These are phyloP conservation scores for Allium cepa DNA, from an alignment of 106 monocot species.

Conservation along the genomic window DNA sequence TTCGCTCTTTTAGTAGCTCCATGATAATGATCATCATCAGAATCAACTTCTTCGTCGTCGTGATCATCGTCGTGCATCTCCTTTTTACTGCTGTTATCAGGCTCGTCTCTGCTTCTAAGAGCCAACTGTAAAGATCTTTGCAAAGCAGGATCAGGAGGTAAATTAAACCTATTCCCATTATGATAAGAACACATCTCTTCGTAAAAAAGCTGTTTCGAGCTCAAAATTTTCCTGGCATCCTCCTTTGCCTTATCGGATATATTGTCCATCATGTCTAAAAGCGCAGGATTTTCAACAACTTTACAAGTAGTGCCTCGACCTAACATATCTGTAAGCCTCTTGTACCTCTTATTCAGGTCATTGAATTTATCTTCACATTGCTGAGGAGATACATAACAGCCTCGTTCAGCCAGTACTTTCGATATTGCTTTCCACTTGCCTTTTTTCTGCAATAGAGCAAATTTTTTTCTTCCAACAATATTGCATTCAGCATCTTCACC, in stretches of 20 bases:
- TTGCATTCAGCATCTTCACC: slow-evolving; percentile 50
- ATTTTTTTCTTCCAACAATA: slow-evolving; percentile 34
- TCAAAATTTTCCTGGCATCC: slow-evolving; percentile 79
- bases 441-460: slow-evolving; percentile 63
- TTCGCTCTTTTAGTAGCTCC: slow-evolving; percentile 21
- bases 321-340: slow-evolving; percentile 76
- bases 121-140: slow-evolving; percentile 54
- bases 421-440: slow-evolving; percentile 88
- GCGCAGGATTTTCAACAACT: slow-evolving; percentile 71
- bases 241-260: slow-evolving; percentile 74
- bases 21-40: slow-evolving; percentile 32
- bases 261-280: slow-evolving; percentile 59
- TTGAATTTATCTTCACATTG: slow-evolving; percentile 98
- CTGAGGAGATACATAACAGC: slow-evolving; percentile 75
- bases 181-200: slow-evolving; percentile 97
- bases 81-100: slow-evolving; percentile 21
- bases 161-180: slow-evolving; percentile 60
- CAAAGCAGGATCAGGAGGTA: slow-evolving; percentile 59
- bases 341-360: slow-evolving; percentile 94
- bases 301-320: slow-evolving; percentile 83
- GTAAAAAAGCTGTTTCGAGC: slow-evolving; percentile 90
- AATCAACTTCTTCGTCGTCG: slow-evolving; percentile 36
- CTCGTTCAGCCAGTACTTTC: slow-evolving; percentile 73
- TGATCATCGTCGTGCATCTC: slow-evolving; percentile 34
- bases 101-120: slow-evolving; percentile 47